Evolutionary conservation across 805 yeast genomes (phyloP).

Genomic region (Priceomyces haplophilus): DNA sequence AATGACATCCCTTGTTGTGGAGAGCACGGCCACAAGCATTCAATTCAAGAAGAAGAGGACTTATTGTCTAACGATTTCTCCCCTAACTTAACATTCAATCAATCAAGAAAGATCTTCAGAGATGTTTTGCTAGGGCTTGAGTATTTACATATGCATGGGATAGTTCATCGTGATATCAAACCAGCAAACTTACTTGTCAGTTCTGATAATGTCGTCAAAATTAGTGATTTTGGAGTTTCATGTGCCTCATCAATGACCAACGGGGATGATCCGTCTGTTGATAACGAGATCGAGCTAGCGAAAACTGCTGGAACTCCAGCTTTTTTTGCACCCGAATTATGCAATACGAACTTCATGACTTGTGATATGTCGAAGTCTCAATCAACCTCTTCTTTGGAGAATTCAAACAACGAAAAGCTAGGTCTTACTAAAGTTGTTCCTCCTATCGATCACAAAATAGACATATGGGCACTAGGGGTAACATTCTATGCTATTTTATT

Average conservation of each 20-base stretch:
- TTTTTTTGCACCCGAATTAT: constrained; percentile 91
- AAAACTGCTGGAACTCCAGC: constrained; percentile 99
- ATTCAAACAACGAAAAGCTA: constrained; percentile 19
- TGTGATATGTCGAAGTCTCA: constrained; percentile 8
- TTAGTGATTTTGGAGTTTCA: constrained; percentile 96
- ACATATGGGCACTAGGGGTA: constrained; percentile 97
- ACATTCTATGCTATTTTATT: constrained; percentile 83
- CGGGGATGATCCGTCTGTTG: constrained; percentile 42
- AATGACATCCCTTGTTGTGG: constrained; percentile 46
- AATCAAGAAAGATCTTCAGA: constrained; percentile 69
- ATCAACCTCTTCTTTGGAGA: constrained; percentile 22
- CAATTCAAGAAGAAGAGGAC: constrained; percentile 18
- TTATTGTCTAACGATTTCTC: constrained; percentile 24
- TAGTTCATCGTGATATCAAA: constrained; percentile 91
- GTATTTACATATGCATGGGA: constrained; percentile 84
- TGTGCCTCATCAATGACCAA: constrained; percentile 53
- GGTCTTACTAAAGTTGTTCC: constrained; percentile 29
- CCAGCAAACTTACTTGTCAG: constrained; percentile 86
- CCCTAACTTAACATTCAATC: constrained; percentile 66
- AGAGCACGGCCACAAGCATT: constrained; percentile 8
- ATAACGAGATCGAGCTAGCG: constrained; percentile 73
- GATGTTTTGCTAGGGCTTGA: constrained; percentile 87
- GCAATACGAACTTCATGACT: constrained; percentile 52
- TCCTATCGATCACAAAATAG: constrained; percentile 76
- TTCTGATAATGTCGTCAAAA: constrained; percentile 72